Conservation (phyloP, 148 eudicot genomes). For the Nepenthes mirabilis region DNA sequence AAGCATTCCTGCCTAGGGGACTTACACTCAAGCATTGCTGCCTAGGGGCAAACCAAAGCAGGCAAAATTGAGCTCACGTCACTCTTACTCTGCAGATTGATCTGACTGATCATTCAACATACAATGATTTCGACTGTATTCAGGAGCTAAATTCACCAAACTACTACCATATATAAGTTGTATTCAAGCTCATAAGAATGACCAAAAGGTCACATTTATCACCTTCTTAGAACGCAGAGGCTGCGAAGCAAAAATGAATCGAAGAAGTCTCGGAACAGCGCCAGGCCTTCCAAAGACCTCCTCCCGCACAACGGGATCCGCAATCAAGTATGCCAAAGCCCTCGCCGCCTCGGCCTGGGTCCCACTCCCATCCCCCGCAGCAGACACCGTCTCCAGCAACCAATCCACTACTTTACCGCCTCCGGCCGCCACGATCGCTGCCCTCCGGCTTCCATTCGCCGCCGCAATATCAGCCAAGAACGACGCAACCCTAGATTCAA, state of each 20-base stretch:
- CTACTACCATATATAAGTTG: not conserved
- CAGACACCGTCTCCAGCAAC: slow-evolving; percentile 55
- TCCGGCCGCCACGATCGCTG: slow-evolving; percentile 80
- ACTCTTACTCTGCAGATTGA: not conserved
- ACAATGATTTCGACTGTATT: not conserved
- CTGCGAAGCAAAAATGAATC: slow-evolving; percentile 73
- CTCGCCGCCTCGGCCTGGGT: slow-evolving; percentile 90
- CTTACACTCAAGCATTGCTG: too few species aligned
- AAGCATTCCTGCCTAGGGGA: too few species aligned
- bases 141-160: not conserved
- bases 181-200: not conserved
- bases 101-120: slow-evolving; percentile 1
- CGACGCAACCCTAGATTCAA: slow-evolving; percentile 86
- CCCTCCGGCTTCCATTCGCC: slow-evolving; percentile 57
- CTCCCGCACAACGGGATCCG: slow-evolving; percentile 58
- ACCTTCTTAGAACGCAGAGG: slow-evolving; percentile 70
- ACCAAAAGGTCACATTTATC: not conserved
- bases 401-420: slow-evolving; percentile 87
- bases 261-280: slow-evolving; percentile 63
- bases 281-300: slow-evolving; percentile 58
- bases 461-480: slow-evolving; percentile 90
- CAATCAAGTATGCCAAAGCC: slow-evolving; percentile 85
- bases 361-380: slow-evolving; percentile 28
- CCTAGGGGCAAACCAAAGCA: not conserved
- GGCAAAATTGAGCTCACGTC: not conserved